Evolutionary conservation across 495 filamentous ascomycete genomes (phyloP), one percentile per base, ranked within the genome.

Genomic region (Cryomyces antarcticus): DNA sequence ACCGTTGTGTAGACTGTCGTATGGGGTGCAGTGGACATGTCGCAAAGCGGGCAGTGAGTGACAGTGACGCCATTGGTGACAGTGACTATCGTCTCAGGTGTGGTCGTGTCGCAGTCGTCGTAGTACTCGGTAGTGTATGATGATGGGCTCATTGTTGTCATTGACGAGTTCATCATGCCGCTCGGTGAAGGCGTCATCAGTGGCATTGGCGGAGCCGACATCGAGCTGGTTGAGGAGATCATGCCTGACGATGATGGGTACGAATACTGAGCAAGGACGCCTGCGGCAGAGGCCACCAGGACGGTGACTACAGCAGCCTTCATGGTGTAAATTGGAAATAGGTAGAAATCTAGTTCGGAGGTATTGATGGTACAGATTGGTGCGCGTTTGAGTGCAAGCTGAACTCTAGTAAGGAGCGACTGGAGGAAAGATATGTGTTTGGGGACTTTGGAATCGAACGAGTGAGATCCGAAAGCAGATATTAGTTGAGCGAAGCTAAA

Each of bases 1-100:
- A 52, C 46, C 17, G 59, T 59, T 45, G 53, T 51, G 45, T 66
- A 66, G 43, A 61, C 43, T 4, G 58, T 63, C 5, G 61, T 62
- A 34, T 49, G 5, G 10, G 7, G 4, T 34, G 31, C 13, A 6
- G 28, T 35, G 37, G 45, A 31, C 11, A 29, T 42, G 9, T 13
- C 39, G 43, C 38, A 28, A 6, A 10, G 10, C 5, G 30, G 31
- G 13, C 42, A 39, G 5, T 6, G 7, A 9, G 33, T 38, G 6
- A 44, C 30, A 27, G 33, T 38, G 12, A 44, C 40, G 7, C 31
- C 31, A n/a, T 35, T 35, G 31, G 31, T 35, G 31, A 35, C 31
- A 6, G 31, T 35, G 7, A 35, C 31, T 35, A 35, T n/a, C 6
- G 7, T 35, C n/a, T 35, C 31, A n/a, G n/a, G n/a, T n/a, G n/a